These are phyloP conservation scores for Prosopis cineraria DNA, from an alignment of 306 rosid species.

Conservation along the genomic window DNA sequence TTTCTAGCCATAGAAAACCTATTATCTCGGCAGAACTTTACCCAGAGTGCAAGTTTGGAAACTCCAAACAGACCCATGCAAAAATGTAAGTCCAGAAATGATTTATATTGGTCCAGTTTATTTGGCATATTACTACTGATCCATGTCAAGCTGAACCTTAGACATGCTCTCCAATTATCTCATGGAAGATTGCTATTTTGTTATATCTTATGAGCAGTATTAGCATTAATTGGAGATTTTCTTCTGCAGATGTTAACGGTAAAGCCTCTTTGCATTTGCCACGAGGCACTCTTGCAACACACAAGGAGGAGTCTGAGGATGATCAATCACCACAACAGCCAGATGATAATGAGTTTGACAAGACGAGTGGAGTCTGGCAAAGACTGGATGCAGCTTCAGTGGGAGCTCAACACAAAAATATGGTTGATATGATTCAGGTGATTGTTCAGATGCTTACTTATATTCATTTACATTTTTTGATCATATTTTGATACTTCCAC, in stretches of 20 bases:
- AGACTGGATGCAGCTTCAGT: constrained; percentile 42
- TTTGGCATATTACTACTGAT: constrained; percentile 47
- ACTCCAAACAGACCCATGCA: constrained; percentile 48
- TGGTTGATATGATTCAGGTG: constrained; percentile 65
- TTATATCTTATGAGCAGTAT: constrained; percentile 52
- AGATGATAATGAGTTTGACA: constrained; percentile 51
- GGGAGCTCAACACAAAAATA: constrained; percentile 44
- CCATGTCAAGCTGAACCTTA: constrained; percentile 72
- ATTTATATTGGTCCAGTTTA: constrained; percentile 56
- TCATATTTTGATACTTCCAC: constrained; percentile 22
- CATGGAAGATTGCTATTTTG: constrained; percentile 61
- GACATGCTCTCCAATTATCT: constrained; percentile 65
- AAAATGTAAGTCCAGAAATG: constrained; percentile 54
- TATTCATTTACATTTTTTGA: background rate
- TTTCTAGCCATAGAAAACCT: constrained; percentile 57
- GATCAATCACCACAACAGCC: constrained; percentile 53
- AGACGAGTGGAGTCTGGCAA: constrained; percentile 35
- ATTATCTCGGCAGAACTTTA: constrained; percentile 49
- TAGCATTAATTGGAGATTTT: constrained; percentile 46
- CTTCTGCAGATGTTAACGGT: constrained; percentile 58
- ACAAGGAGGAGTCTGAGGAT: constrained; percentile 71
- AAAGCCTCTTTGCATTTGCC: constrained; percentile 51
- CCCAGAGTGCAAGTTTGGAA: constrained; percentile 47
- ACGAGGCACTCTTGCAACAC: constrained; percentile 62
- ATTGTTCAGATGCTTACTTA: constrained; percentile 22